Base-by-base conservation (phyloP, 2,329 filamentous ascomycete species). In the Diaporthe sp. region DNA sequence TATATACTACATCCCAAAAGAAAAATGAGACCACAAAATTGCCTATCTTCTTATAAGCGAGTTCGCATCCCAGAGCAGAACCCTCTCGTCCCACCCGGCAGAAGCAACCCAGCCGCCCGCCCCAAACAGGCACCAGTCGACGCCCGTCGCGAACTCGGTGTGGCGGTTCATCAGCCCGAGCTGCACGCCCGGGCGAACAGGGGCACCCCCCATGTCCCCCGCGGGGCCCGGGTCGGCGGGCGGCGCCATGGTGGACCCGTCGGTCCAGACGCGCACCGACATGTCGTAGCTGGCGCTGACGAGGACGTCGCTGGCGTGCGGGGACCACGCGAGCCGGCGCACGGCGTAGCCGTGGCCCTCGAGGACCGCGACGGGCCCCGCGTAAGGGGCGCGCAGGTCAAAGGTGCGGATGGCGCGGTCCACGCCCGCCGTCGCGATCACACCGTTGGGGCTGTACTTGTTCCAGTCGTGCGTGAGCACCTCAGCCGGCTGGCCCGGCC, bases 391-490 rank as follows among this genome's bases (percentile, higher is more conserved):
- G 56, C 97, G 89, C 59, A 98, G 92, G 82, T 99, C 97, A 80
- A 98, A 98, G 0, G 94, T 97, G 63, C 97, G 92, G 75, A 99
- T 92, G 25, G 93, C 86, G 71, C 94, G 90, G 83, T 99, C 97
- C 4, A 98, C 97, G 71, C 97, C 96, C 1, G 92, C 97, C 0
- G 95, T 95, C 0, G 97, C 97, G 71, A 99, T 86, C 35, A 98
- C 88, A 2, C 74, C 74, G 0, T 92, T 93, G 77, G 95, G 92
- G 51, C 94, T 91, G 85, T 99, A 99, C 84, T 99, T 99, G 86
- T 99, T 99, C 97, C 97, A 99, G 83, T 99, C 97, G 84, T 98
- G 97, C 0, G 96, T 98, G 42, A 99, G 89, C 50, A 94, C 91
- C 86, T 99, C 97, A 13, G 91, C 89, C 0, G 95, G 95, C n/a